Conservation (phyloP, 148 eudicot genomes). For the Rheum nobile region DNA sequence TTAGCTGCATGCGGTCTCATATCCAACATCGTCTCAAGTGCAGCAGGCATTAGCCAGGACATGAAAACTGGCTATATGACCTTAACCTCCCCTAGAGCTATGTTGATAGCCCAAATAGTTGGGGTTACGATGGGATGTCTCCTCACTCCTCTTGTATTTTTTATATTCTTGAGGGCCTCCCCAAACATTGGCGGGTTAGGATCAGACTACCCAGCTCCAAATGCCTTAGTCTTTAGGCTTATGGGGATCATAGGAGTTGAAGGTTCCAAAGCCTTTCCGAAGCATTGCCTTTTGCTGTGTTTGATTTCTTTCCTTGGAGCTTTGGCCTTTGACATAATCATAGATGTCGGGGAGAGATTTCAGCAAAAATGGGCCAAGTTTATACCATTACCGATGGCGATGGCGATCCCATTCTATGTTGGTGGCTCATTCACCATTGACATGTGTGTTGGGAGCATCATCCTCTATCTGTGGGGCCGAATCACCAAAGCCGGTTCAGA, state of each 20-base stretch:
- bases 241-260: conserved; percentile 47
- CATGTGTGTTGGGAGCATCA: conserved; percentile 58
- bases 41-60: conserved; percentile 63
- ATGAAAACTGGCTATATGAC: conserved; percentile 77
- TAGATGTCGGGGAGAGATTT: conserved; percentile 26
- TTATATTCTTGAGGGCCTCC: conserved; percentile 45
- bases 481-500: conserved; percentile 38
- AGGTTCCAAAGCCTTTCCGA: conserved; percentile 36
- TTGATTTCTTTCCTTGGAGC: conserved; percentile 35
- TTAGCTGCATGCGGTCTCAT: conserved; percentile 76
- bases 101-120: conserved; percentile 59
- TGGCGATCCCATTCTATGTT: conserved; percentile 65
- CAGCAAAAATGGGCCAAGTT: conserved; percentile 21
- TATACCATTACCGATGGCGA: conserved; percentile 71
- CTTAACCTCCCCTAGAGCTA: conserved; percentile 59
- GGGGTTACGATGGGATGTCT: conserved; percentile 71
- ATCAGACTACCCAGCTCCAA: conserved; percentile 44
- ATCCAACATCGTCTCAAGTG: conserved; percentile 70
- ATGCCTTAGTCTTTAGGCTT: conserved; percentile 34
- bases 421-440: conserved; percentile 58
- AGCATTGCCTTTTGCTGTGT: conserved; percentile 45
- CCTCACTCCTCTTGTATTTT: conserved; percentile 57
- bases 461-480: conserved; percentile 35
- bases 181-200: conserved; percentile 28
- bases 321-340: conserved; percentile 16